Evolutionary conservation across 192 early-diverging fungal genomes (phyloP), one percentile per base, ranked within the genome.

Genomic region (Podochytrium sp.): DNA sequence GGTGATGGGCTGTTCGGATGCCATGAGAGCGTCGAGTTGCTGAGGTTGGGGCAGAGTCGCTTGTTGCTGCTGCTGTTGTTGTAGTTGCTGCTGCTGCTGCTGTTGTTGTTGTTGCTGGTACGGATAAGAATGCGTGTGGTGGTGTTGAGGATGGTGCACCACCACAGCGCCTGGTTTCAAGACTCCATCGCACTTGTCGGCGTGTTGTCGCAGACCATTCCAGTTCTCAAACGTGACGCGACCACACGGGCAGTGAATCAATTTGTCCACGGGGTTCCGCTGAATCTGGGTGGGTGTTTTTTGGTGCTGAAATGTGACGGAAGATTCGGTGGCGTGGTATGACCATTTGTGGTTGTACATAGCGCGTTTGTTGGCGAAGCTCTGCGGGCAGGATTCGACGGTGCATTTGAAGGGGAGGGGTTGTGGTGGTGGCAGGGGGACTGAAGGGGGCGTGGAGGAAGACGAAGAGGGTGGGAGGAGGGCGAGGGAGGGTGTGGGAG

Each of bases 261-360:
- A 29, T 55, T 55, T 55, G 25, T 55, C 52, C 7, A 55, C 23
- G 7, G 52, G 52, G 52, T 55, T 55, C 23, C 52, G 52, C 23
- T 7, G 7, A 10, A 55, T 5, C 7, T 10, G 10, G 7, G 52
- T 55, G 25, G 7, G 7, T 7, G 25, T 20, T 23, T 55, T 29
- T 55, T 55, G 52, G 30, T 6, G 7, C 7, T 27, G 52, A 29
- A 55, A 55, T 6, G 52, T 55, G 10, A 55, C 52, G 7, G 52
- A 7, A 23, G 52, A 55, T 23, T 55, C 52, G 52, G 10, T 55
- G 20, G 52, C 52, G 30, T 55, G 52, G 25, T 55, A 55, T 7
- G 52, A 20, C 52, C 52, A 55, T 55, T 55, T 55, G 52, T 55
- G 52, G 25, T 55, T 55, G 52, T 55, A 10, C 25, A 55, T 55